Base-by-base conservation (phyloP, 331 rosid species). In the Acacia pycnantha region DNA sequence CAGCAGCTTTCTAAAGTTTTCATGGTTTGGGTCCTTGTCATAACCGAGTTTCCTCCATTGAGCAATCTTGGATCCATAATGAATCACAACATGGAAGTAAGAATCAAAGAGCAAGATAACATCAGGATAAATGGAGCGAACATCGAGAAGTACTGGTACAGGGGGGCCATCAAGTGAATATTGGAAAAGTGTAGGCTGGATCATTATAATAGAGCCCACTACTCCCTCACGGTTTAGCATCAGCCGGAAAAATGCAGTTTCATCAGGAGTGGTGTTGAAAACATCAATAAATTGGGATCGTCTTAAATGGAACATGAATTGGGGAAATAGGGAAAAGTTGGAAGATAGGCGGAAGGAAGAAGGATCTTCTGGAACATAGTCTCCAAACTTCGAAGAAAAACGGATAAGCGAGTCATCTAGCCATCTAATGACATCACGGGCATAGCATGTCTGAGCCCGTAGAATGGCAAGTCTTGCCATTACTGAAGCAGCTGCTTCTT, bases 91-190 rank as follows among this genome's bases (percentile, higher is more conserved):
- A 61, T 82, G 89, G 85, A 95, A 95, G 85, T 90, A 93, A 37
- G 98, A 95, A 84, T 95, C 98, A 66, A 95, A 93, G 65, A 95
- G 96, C 88, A 95, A 88, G 79, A 95, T 91, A 66, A 90, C 90
- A 82, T 95, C 98, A 0, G 98, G 94, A 62, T 86, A 85, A 77
- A 95, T 66, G 29, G 98, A 95, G 61, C 96, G 90, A 62, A 95
- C 82, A 50, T 95, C 98, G 13, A 95, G 88, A 80, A 93, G 94
- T 70, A 88, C 98, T 6, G 98, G 98, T 77, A 90, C 79, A 0
- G 98, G 98, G 1, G 98, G 98, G 15, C 98, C 98, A 53, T 93
- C 98, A 58, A 95, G 92, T 24, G 97, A 95, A 84, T 95, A 95
- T 43, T 92, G 91, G 78, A 90, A 87, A 80, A 95, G 98, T 2